phyloP scores from a whole-genome alignment of 2,329 filamentous ascomycete genomes.

The Talaromyces sp. region DNA sequence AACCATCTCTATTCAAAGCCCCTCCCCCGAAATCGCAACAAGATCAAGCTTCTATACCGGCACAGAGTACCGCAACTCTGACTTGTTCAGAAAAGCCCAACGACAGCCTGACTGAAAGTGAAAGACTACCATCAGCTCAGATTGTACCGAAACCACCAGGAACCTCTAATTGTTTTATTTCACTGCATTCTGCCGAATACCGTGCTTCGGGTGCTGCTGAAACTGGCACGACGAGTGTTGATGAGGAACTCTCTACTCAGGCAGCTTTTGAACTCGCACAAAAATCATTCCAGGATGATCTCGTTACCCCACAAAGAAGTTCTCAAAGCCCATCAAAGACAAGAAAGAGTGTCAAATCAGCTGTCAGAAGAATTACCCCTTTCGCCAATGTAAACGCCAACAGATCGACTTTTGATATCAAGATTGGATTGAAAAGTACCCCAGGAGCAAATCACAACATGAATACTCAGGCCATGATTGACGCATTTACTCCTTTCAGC shows the following conservation, averaged over 20 bases:
- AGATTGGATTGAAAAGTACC: background rate
- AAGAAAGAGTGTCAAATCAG: slow-evolving; percentile 15
- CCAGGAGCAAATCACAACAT: slow-evolving; percentile 26
- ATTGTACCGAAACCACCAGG: slow-evolving; percentile 30
- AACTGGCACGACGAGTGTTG: slow-evolving; percentile 27
- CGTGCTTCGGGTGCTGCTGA: slow-evolving; percentile 22
- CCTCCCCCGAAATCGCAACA: background rate
- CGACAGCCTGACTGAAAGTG: slow-evolving; percentile 17
- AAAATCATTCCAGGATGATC: slow-evolving; percentile 40
- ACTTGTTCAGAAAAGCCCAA: background rate
- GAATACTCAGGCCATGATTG: slow-evolving; percentile 44
- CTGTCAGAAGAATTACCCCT: slow-evolving; percentile 31
- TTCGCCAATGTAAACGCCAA: slow-evolving; percentile 28
- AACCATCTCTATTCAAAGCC: background rate
- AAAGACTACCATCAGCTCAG: slow-evolving; percentile 41
- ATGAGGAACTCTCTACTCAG: slow-evolving; percentile 42
- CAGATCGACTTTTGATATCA: slow-evolving; percentile 16
- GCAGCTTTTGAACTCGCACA: slow-evolving; percentile 41
- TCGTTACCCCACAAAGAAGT: slow-evolving; percentile 31
- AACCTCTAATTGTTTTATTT: slow-evolving; percentile 35
- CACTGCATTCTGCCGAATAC: slow-evolving; percentile 40
- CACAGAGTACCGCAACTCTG: background rate
- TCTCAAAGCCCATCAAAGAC: background rate
- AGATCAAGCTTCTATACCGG: slow-evolving; percentile 1
- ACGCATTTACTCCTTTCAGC: slow-evolving; percentile 41